phyloP scores from a whole-genome alignment of 176 grass and related monocot genomes.

The Olyra latifolia region DNA sequence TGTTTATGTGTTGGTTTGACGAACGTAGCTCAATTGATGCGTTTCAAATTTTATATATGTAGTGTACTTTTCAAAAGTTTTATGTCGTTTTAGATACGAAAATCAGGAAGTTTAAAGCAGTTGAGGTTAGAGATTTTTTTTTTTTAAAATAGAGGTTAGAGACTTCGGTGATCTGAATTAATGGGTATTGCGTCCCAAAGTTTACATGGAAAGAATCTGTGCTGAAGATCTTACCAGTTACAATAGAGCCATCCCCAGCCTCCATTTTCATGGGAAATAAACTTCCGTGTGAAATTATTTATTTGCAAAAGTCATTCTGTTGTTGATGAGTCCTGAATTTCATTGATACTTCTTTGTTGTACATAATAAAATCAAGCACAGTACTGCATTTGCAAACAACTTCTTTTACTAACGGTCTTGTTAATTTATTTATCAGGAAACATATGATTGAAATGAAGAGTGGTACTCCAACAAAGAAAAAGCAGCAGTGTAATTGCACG shows the following conservation, averaged over 20 bases:
- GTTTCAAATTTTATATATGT: conserved; percentile 1
- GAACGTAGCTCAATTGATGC: not conserved
- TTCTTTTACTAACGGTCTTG: conserved; percentile 10
- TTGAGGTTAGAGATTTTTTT: not conserved
- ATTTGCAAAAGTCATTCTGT: conserved; percentile 1
- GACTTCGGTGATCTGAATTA: not conserved
- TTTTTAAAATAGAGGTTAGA: too few species aligned
- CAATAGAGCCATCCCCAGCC: not conserved
- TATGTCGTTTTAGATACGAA: not conserved
- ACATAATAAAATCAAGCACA: conserved; percentile 11
- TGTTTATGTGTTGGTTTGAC: conserved; percentile 8
- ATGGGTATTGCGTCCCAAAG: conserved; percentile 3
- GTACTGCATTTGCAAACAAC: not conserved
- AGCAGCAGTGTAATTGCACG: conserved; percentile 77
- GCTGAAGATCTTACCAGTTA: conserved; percentile 13
- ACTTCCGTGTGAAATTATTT: conserved; percentile 17
- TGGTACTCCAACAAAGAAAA: conserved; percentile 46
- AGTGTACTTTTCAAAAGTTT: not conserved
- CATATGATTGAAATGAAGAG: conserved; percentile 42
- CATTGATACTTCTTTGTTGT: not conserved
- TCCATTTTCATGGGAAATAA: not conserved
- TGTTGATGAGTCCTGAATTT: conserved; percentile 1
- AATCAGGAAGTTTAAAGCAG: not conserved
- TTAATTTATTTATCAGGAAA: conserved; percentile 51
- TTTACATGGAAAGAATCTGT: conserved; percentile 1